phyloP scores from a whole-genome alignment of 768 basidiomycete genomes.

The Suillus ampliporus region DNA sequence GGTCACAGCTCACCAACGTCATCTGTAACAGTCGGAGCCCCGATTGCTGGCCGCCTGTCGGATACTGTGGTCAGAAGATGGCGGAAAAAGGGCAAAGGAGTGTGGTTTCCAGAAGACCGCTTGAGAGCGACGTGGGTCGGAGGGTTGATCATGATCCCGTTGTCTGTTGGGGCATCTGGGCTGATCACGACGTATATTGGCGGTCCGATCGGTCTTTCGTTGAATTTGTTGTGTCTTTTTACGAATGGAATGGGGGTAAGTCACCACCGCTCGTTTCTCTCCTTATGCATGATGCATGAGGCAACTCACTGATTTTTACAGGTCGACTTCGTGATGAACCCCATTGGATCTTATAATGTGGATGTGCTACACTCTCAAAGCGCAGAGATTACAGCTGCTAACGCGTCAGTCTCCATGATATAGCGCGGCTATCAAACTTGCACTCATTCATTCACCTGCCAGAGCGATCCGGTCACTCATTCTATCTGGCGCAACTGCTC shows the following conservation, averaged over 20 bases:
- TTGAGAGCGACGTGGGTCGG: conserved; percentile 57
- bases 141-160: conserved; percentile 53
- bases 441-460: neutral
- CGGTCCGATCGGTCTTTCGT: conserved; percentile 52
- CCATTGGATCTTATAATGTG: conserved; percentile 59
- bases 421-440: neutral
- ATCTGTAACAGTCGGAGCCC: conserved; percentile 56
- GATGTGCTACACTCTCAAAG: conserved; percentile 66
- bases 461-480: conserved; percentile 56
- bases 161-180: conserved; percentile 55
- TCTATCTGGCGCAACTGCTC: conserved; percentile 48
- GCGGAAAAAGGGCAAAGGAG: conserved; percentile 53
- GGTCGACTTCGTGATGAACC: conserved; percentile 63
- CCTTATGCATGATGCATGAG: neutral
- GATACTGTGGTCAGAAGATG: conserved; percentile 57
- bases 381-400: conserved; percentile 67
- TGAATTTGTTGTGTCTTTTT: conserved; percentile 63
- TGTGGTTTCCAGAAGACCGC: conserved; percentile 74
- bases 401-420: conserved; percentile 45
- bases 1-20: neutral
- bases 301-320: conserved; percentile 26
- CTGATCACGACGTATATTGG: conserved; percentile 56
- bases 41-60: conserved; percentile 61
- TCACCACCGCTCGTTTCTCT: conserved; percentile 4
- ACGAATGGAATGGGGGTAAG: conserved; percentile 68